Evolutionary conservation across 371 early-diverging fungal genomes (phyloP).

Genomic region (Mucor irregularis): DNA sequence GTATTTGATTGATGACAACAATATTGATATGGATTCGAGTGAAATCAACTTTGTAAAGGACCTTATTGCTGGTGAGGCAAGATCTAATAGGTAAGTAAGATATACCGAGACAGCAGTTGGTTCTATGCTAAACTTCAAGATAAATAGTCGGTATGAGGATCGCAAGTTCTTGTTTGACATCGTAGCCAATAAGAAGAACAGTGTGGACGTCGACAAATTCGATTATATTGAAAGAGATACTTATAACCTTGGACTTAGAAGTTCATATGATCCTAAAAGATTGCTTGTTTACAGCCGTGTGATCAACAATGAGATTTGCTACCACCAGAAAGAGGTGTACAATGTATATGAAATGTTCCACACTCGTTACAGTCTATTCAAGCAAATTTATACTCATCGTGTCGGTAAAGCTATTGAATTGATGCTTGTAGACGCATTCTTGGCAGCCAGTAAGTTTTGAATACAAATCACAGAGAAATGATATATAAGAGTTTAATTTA

Average conservation of each 20-base stretch:
- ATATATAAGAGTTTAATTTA: not conserved
- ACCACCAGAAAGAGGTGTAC: slow-evolving; percentile 78
- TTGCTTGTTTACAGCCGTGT: slow-evolving; percentile 84
- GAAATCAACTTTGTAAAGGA: slow-evolving; percentile 83
- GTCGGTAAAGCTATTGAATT: slow-evolving; percentile 79
- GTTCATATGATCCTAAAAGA: slow-evolving; percentile 79
- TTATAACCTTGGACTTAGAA: slow-evolving; percentile 80
- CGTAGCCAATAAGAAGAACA: slow-evolving; percentile 93
- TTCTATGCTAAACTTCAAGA: not conserved
- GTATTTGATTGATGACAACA: slow-evolving; percentile 80
- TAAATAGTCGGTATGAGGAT: slow-evolving; percentile 19
- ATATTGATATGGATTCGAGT: slow-evolving; percentile 67
- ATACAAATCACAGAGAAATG: not conserved
- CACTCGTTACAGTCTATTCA: slow-evolving; percentile 88
- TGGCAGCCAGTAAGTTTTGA: slow-evolving; percentile 60
- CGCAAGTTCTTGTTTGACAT: slow-evolving; percentile 89
- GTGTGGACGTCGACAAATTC: slow-evolving; percentile 97
- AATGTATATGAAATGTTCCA: slow-evolving; percentile 90
- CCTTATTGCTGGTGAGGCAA: slow-evolving; percentile 78
- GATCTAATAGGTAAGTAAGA: slow-evolving; percentile 26
- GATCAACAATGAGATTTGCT: slow-evolving; percentile 88
- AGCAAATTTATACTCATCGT: slow-evolving; percentile 91
- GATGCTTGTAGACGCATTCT: slow-evolving; percentile 88
- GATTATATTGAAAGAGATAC: slow-evolving; percentile 95
- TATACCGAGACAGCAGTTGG: not conserved